Conservation (phyloP, 441 rosid genomes). For the Raphanus hybrid region DNA sequence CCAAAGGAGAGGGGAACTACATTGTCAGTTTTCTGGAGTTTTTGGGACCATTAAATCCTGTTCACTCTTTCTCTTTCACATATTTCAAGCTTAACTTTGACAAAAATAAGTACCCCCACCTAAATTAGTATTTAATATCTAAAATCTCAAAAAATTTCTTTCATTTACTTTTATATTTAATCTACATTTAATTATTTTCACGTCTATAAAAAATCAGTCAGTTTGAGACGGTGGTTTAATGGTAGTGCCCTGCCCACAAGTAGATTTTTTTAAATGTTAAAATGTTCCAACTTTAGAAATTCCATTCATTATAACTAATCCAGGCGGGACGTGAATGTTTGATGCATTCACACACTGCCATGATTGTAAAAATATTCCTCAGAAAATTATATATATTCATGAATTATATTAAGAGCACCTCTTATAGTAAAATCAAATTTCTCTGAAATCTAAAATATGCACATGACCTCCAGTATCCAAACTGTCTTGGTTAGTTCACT, state of each 20-base stretch:
- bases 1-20: slow-evolving; percentile 41
- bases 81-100: slow-evolving; percentile 44
- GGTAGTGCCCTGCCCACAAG: slow-evolving; percentile 16
- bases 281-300: slow-evolving; percentile 32
- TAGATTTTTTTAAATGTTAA: slow-evolving; percentile 41
- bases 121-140: slow-evolving; percentile 8
- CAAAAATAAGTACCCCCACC: slow-evolving; percentile 28
- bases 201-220: slow-evolving; percentile 18
- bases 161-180: slow-evolving; percentile 6
- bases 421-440: background rate
- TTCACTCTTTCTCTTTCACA: slow-evolving; percentile 38
- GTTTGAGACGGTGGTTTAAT: slow-evolving; percentile 28
- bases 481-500: background rate
- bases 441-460: background rate
- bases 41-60: slow-evolving; percentile 32
- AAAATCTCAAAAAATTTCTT: background rate
- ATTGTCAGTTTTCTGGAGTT: slow-evolving; percentile 35
- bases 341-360: background rate
- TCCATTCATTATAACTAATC: slow-evolving; percentile 13
- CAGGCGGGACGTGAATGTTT: background rate
- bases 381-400: background rate
- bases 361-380: background rate
- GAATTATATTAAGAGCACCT: background rate
- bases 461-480: background rate
- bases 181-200: slow-evolving; percentile 23